phyloP scores from a whole-genome alignment of 2,329 filamentous ascomycete species.

The Penicillium sp. region DNA sequence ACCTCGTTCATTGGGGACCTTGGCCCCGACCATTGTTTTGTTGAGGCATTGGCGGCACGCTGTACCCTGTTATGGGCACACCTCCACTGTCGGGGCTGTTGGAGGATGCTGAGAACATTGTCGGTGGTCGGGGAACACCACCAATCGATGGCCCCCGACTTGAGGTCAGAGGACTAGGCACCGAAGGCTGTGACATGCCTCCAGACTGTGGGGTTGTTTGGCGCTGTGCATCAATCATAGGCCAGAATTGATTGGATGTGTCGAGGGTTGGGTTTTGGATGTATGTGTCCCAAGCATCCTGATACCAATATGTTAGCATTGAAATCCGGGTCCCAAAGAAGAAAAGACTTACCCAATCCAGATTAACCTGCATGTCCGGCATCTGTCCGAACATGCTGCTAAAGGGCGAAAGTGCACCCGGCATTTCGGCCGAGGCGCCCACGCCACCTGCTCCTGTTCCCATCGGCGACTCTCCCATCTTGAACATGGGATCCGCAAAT shows the following conservation, averaged over 20 bases:
- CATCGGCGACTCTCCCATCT: conserved; percentile 30
- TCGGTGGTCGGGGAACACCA: conserved; percentile 14
- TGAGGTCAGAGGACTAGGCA: conserved; percentile 23
- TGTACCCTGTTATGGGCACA: conserved; percentile 15
- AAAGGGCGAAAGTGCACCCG: conserved; percentile 52
- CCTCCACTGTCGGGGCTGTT: conserved; percentile 15
- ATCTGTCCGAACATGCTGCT: conserved; percentile 54
- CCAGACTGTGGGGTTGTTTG: conserved; percentile 20
- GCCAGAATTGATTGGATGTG: conserved; percentile 40
- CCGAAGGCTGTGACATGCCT: conserved; percentile 17
- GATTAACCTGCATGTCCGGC: conserved; percentile 56
- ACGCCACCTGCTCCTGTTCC: conserved; percentile 23
- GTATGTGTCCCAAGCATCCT: conserved; percentile 69
- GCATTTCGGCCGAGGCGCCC: conserved; percentile 33
- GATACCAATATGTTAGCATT: conserved; percentile 26
- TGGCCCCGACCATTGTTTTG: conserved; percentile 12
- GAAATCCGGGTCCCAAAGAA: background rate
- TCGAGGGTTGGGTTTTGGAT: conserved; percentile 58
- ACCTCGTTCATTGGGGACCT: conserved; percentile 7
- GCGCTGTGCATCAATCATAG: conserved; percentile 34
- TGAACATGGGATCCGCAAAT: conserved; percentile 31
- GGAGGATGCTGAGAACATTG: conserved; percentile 16
- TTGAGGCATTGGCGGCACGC: conserved; percentile 12
- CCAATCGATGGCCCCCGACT: conserved; percentile 19
- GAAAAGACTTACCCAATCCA: conserved; percentile 59